Percentiles rank a stretch among this genome's conserved stretches.
These are phyloP conservation scores for Xylariales sp. DNA, from an alignment of 2,329 filamentous ascomycete species.

Conservation along the genomic window DNA sequence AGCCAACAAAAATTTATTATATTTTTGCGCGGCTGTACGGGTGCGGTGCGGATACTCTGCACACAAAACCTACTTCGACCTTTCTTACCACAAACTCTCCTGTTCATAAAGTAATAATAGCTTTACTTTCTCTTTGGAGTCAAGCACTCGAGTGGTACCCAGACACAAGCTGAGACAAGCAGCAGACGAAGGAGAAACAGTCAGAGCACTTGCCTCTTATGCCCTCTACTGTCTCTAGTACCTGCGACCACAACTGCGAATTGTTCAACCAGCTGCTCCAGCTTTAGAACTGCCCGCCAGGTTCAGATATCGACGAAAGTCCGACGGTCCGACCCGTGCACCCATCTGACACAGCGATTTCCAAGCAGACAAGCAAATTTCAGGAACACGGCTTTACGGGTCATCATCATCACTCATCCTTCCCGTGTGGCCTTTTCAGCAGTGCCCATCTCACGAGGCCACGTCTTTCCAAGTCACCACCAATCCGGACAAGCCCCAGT, in stretches of 20 bases:
- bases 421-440: background rate
- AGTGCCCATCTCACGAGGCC: conserved; percentile 7
- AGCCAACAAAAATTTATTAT: conserved; percentile 8
- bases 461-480: conserved; percentile 9
- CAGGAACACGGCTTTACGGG: conserved; percentile 4
- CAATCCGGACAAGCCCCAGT: background rate
- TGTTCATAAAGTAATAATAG: background rate
- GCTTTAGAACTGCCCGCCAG: too few relatives aligned
- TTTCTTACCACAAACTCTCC: background rate
- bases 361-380: background rate
- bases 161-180: background rate
- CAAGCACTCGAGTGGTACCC: background rate
- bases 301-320: background rate
- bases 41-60: background rate
- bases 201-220: too few relatives aligned
- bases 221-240: too few relatives aligned
- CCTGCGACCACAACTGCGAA: too few relatives aligned
- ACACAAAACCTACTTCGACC: background rate
- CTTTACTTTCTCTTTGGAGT: background rate
- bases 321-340: conserved; percentile 9
- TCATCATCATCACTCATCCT: background rate
- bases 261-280: too few relatives aligned
- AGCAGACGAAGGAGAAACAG: too few relatives aligned
- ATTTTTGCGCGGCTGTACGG: conserved; percentile 9
- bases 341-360: too few relatives aligned